Base-by-base conservation (phyloP, 371 early-diverging fungal genomes). In the Nosema bombycis region DNA sequence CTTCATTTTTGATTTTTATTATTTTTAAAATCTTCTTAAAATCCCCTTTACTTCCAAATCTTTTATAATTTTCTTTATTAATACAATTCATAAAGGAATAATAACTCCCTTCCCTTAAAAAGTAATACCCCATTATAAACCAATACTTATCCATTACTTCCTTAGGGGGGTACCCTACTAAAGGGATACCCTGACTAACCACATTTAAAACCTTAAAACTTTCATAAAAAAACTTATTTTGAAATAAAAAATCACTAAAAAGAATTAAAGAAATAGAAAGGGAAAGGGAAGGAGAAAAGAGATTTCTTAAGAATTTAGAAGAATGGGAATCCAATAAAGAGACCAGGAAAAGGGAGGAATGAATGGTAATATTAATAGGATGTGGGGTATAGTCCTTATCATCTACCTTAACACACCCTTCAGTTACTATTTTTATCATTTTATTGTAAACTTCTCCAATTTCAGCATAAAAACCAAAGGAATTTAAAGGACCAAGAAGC, bases 1-100 rank as follows among this genome's bases (percentile, higher is more conserved):
- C 70, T 37, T 80, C 80, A 30, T 75, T 71, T 70, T 75, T 80
- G 30, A 70, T 18, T 15, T 3, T 58, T 3, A 37, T 32, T 24
- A 55, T 46, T 28, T 64, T 58, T n/a, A 33, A 54, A 15, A 70
- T 12, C 10, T 70, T 0, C 4, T 26, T 26, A 21, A 72, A 73
- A 23, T 78, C 77, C 1, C 60, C 34, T 32, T 58, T 65, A 24
- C 38, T 67, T 32, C 54, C 28, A 23, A 56, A 32, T 4, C 18
- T 34, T 10, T 55, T 34, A 12, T 57, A 37, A 57, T 18, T 34
- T 26, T 23, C n/a, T 1, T 54, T 26, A 28, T 63, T 29, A 33
- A 56, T 18, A 33, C 69, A 34, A 66, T 66, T 32, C 2, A 75
- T 34, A 37, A 14, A 37, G 32, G 75, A 65, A 38, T 37, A 57